phyloP scores from a whole-genome alignment of 2,329 filamentous ascomycete species.

The Didymella pinodella region DNA sequence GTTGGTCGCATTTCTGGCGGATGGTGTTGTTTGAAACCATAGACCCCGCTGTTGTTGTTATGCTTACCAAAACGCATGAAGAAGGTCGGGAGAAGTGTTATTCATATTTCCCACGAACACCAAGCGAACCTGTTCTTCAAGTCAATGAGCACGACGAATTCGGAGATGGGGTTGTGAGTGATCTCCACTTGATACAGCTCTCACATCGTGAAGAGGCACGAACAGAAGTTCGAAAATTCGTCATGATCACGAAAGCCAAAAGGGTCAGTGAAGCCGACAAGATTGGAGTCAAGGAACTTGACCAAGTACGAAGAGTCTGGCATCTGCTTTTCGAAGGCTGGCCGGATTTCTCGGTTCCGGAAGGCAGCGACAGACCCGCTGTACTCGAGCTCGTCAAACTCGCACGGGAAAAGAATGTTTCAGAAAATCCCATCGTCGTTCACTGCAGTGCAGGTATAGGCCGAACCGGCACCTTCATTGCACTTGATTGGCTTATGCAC shows the following conservation, averaged over 20 bases:
- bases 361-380: slow-evolving; percentile 64
- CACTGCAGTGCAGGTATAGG: slow-evolving; percentile 87
- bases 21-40: slow-evolving; percentile 89
- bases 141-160: slow-evolving; percentile 72
- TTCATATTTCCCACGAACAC: slow-evolving; percentile 78
- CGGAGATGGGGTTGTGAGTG: slow-evolving; percentile 71
- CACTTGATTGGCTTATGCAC: slow-evolving; percentile 86
- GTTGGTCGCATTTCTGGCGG: slow-evolving; percentile 86
- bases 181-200: slow-evolving; percentile 67
- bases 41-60: slow-evolving; percentile 77
- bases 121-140: slow-evolving; percentile 51
- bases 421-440: slow-evolving; percentile 71
- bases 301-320: slow-evolving; percentile 72
- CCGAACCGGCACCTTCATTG: slow-evolving; percentile 93
- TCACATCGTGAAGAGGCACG: slow-evolving; percentile 64
- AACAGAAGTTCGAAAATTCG: slow-evolving; percentile 77
- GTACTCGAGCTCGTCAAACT: slow-evolving; percentile 75
- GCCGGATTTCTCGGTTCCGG: slow-evolving; percentile 89
- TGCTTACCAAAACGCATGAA: slow-evolving; percentile 91
- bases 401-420: slow-evolving; percentile 66
- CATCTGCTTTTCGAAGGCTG: slow-evolving; percentile 87
- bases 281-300: slow-evolving; percentile 45
- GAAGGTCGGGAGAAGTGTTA: slow-evolving; percentile 81
- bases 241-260: slow-evolving; percentile 46
- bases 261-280: too few species aligned